Evolutionary conservation across 352 stramenopile genomes (phyloP), one percentile per base, ranked within the genome.

Genomic region (Sclerospora graminicola): DNA sequence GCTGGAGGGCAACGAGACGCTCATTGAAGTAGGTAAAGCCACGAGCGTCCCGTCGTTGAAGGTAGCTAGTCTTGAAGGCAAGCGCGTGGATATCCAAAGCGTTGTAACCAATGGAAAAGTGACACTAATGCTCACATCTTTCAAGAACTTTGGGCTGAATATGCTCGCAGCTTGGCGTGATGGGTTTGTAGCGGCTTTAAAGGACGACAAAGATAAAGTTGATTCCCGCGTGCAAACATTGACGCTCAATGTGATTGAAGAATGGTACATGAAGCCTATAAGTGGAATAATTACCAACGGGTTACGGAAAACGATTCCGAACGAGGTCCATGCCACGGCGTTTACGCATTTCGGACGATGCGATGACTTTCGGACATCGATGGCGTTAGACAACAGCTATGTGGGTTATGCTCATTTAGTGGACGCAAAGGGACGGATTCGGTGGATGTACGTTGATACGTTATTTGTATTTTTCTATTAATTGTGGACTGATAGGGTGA

Each of bases 191-290:
- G 42, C 60, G 1, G 58, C 63, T 18, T 77, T 88, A 45, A 54
- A 29, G 14, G 38, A 57, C 10, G 36, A 46, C 9, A 30, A 61
- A 19, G 53, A 51, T 35, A 8, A 41, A 10, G 0, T 60, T 14
- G 50, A 68, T 24, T 14, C 5, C 11, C 42, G 30, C 3, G 65
- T 85, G 35, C 78, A 88, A 54, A 69, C 78, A 1, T 37, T 84
- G 16, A 76, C 71, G 45, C 61, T 92, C 41, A 89, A 86, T 46
- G 80, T 92, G 53, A 85, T 92, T 15, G 81, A 92, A 45, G 81
- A 92, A 45, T 92, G 81, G 81, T 92, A 92, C 64, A 87, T 89
- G 69, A 87, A 87, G 60, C 51, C 88, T 15, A 69, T 92, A 34
- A 66, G 76, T 18, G 51, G 61, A 0, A 84, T 73, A 23, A 92